These are phyloP conservation scores for Rhododendron simsii DNA, from an alignment of 148 eudicot species.

Conservation along the genomic window DNA sequence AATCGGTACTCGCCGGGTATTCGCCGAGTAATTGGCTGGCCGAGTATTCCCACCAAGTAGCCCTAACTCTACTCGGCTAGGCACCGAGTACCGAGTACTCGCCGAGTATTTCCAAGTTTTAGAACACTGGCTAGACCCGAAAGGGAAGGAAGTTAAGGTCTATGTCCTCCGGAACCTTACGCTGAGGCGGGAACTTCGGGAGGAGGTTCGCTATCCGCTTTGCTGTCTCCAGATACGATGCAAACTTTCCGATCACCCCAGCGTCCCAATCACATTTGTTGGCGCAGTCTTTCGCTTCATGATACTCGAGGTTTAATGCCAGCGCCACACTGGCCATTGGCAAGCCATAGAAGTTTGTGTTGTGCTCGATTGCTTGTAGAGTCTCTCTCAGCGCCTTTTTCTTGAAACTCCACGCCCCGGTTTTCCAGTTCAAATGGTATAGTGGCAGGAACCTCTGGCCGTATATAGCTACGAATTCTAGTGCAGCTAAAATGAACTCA, in stretches of 20 bases:
- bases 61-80: too few relatives aligned
- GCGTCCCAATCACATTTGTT: background rate
- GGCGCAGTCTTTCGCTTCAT: background rate
- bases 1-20: too few relatives aligned
- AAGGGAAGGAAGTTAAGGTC: slow-evolving; percentile 23
- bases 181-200: slow-evolving; percentile 32
- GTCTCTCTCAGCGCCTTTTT: slow-evolving; percentile 17
- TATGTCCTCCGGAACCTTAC: slow-evolving; percentile 30
- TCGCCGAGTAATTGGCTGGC: too few relatives aligned
- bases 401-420: slow-evolving; percentile 53
- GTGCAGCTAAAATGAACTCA: slow-evolving; percentile 52
- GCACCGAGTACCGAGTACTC: too few relatives aligned
- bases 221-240: slow-evolving; percentile 37
- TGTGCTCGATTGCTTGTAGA: slow-evolving; percentile 4
- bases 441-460: slow-evolving; percentile 59
- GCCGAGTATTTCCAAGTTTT: too few relatives aligned
- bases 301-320: background rate
- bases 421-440: slow-evolving; percentile 57
- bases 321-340: slow-evolving; percentile 14
- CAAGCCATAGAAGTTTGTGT: background rate
- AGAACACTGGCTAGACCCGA: slow-evolving; percentile 15
- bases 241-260: slow-evolving; percentile 9
- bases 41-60: too few relatives aligned
- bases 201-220: slow-evolving; percentile 34
- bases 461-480: slow-evolving; percentile 50